phyloP scores from a whole-genome alignment of 306 rosid species.

The Mimosa pudica region DNA sequence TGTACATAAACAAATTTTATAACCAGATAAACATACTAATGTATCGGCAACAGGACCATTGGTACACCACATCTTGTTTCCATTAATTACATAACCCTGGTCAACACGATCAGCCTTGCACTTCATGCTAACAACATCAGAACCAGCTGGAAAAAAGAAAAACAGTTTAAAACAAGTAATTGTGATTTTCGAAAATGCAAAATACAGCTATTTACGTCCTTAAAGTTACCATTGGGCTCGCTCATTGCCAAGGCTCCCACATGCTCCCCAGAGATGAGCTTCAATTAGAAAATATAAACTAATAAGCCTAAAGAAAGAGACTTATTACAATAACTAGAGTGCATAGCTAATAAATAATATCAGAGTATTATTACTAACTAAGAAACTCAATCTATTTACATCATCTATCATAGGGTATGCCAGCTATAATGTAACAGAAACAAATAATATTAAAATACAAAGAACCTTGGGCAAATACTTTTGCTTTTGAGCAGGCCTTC shows the following conservation, averaged over 20 bases:
- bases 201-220: constrained; percentile 24
- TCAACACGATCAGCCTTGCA: constrained; percentile 92
- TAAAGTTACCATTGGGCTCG: constrained; percentile 82
- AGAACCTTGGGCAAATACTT: constrained; percentile 92
- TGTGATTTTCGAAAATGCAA: constrained; percentile 27
- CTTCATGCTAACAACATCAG: constrained; percentile 98
- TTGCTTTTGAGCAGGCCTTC: constrained; percentile 67
- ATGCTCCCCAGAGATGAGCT: constrained; percentile 96
- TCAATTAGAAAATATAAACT: constrained; percentile 28
- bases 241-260: constrained; percentile 99
- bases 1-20: constrained; percentile 13
- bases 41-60: constrained; percentile 95
- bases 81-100: constrained; percentile 80
- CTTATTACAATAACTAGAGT: not conserved
- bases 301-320: constrained; percentile 28
- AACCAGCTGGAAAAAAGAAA: constrained; percentile 68
- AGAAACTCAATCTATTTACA: constrained; percentile 29
- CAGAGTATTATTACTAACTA: constrained; percentile 6
- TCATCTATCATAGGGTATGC: constrained; percentile 23
- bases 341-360: constrained; percentile 8
- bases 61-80: constrained; percentile 99
- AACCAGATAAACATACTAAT: constrained; percentile 52
- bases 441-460: constrained; percentile 24
- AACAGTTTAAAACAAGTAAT: constrained; percentile 21
- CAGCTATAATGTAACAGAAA: constrained; percentile 6